Evolutionary conservation across 2,329 filamentous ascomycete genomes (phyloP).

Genomic region (Dichotomopilus funicola): DNA sequence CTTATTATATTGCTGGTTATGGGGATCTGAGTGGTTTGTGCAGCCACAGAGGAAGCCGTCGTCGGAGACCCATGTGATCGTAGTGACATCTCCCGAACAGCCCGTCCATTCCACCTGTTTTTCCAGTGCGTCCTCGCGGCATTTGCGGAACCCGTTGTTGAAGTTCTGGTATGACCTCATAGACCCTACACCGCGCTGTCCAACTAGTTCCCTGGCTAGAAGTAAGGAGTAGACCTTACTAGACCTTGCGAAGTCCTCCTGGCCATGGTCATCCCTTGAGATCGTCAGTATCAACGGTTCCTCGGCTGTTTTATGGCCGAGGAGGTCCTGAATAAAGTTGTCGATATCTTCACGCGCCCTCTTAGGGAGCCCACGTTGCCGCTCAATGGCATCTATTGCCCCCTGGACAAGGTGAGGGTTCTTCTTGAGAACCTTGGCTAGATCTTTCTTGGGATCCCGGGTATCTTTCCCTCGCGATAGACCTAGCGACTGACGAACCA

Average conservation of each 20-base stretch:
- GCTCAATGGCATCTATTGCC: constrained; percentile 9
- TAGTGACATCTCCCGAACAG: constrained; percentile 55
- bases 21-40: constrained; percentile 54
- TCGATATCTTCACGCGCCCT: constrained; percentile 30
- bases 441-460: constrained; percentile 14
- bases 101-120: constrained; percentile 51
- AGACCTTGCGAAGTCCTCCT: constrained; percentile 24
- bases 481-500: constrained; percentile 2
- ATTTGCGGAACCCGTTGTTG: constrained; percentile 37
- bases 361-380: constrained; percentile 10
- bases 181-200: constrained; percentile 37
- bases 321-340: constrained; percentile 34
- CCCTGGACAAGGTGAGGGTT: neutral
- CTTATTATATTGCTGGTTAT: constrained; percentile 62
- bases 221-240: constrained; percentile 37
- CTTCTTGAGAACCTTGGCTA: constrained; percentile 16
- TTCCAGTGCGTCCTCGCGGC: constrained; percentile 46
- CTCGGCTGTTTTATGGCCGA: constrained; percentile 17
- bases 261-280: constrained; percentile 27
- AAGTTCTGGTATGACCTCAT: constrained; percentile 40
- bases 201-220: constrained; percentile 43
- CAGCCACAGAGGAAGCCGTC: constrained; percentile 55
- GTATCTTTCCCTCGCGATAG: constrained; percentile 10
- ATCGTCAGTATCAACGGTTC: constrained; percentile 28
- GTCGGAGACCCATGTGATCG: constrained; percentile 50